A percentile compares a stretch with the other conserved stretches of the same genome.
phyloP scores from a whole-genome alignment of 2,329 filamentous ascomycete species.

The Ascochyta lentis region DNA sequence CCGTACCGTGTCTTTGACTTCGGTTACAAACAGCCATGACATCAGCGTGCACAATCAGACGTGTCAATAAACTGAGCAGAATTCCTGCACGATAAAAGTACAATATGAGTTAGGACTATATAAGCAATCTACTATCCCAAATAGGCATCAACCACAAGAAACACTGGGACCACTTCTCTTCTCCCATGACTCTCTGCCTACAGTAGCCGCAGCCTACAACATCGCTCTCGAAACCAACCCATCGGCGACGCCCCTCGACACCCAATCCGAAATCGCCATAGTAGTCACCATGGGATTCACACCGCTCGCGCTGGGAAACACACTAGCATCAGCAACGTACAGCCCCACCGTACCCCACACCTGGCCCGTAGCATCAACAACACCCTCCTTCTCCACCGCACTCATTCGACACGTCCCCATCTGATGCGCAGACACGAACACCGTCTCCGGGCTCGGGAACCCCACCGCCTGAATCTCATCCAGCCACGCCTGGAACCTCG shows the following conservation, averaged over 20 bases:
- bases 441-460: conserved; percentile 57
- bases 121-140: no score
- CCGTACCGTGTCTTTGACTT: not conserved
- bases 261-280: conserved; percentile 61
- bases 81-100: no score
- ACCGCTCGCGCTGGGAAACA: conserved; percentile 77
- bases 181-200: not conserved
- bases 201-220: conserved; percentile 1
- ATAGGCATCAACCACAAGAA: no score
- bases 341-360: conserved; percentile 71
- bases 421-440: conserved; percentile 77
- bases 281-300: conserved; percentile 83
- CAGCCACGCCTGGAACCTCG: conserved; percentile 69
- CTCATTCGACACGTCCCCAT: conserved; percentile 82
- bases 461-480: conserved; percentile 57
- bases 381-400: conserved; percentile 50
- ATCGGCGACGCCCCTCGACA: conserved; percentile 39
- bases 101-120: no score
- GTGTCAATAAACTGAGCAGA: no score
- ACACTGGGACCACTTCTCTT: no score
- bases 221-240: conserved; percentile 33
- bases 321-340: conserved; percentile 76
- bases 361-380: conserved; percentile 51
- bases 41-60: not conserved
- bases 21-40: not conserved